Evolutionary conservation across 805 yeast genomes (phyloP).

Genomic region (Pachysolen tannophilus): DNA sequence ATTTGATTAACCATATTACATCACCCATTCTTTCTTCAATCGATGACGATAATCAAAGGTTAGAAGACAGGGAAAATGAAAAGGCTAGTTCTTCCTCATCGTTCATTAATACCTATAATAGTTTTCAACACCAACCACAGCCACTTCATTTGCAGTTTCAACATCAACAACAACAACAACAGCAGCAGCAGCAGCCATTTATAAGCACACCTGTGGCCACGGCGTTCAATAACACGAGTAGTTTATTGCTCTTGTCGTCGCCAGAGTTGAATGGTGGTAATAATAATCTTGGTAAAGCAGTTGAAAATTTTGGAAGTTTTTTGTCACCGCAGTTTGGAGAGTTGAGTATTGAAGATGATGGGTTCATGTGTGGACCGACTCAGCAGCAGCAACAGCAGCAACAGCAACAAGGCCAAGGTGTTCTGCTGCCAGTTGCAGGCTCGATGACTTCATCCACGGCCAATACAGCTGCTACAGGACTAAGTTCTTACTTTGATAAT

Average conservation of each 20-base stretch:
- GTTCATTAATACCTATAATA: too few species aligned
- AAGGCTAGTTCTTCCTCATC: too few species aligned
- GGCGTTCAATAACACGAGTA: background rate
- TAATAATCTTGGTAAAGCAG: background rate
- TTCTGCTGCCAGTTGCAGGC: constrained; percentile 1
- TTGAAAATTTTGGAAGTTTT: background rate
- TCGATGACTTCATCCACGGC: constrained; percentile 2
- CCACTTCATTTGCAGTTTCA: background rate
- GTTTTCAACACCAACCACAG: too few species aligned
- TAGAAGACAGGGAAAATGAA: constrained; percentile 7
- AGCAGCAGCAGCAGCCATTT: too few species aligned
- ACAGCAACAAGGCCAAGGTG: background rate
- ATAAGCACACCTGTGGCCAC: too few species aligned
- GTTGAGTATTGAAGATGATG: background rate
- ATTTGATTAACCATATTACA: constrained; percentile 9
- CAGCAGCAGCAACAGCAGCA: constrained; percentile 1
- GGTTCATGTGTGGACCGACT: too few species aligned
- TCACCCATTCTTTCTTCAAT: constrained; percentile 11
- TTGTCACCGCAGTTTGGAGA: background rate
- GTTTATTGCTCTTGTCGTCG: background rate
- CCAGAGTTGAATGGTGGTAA: background rate
- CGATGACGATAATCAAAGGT: constrained; percentile 10
- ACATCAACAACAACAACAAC: too few species aligned
- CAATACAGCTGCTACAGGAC: constrained; percentile 4
- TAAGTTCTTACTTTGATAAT: constrained; percentile 1